phyloP scores from a whole-genome alignment of 1,284 basidiomycete genomes.

The Rhodotorula sp. region DNA sequence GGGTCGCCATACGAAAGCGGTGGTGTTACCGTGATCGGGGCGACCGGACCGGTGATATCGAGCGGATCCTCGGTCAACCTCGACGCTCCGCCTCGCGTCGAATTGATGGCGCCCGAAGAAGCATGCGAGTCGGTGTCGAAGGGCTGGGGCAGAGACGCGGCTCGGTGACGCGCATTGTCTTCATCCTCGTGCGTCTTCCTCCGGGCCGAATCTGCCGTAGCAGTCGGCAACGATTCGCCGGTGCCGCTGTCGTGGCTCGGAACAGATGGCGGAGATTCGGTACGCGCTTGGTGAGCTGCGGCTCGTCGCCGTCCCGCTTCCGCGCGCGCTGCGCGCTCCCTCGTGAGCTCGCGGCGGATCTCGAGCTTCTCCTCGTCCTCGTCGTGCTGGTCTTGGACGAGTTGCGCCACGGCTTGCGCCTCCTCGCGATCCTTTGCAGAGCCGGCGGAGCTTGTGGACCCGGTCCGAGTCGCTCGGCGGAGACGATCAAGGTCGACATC shows the following conservation, averaged over 20 bases:
- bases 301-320: too few relatives aligned
- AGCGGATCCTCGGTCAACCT: not conserved
- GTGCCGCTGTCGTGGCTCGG: not conserved
- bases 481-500: not conserved
- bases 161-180: not conserved
- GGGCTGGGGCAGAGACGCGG: not conserved
- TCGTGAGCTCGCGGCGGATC: not conserved
- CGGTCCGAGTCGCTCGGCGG: slow-evolving; percentile 1
- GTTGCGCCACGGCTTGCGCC: not conserved
- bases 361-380: not conserved
- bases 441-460: slow-evolving; percentile 10
- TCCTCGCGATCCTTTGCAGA: not conserved
- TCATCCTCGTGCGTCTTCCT: not conserved
- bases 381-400: slow-evolving; percentile 1
- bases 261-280: not conserved
- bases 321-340: not conserved
- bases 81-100: not conserved
- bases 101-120: not conserved
- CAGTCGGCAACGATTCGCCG: too few relatives aligned
- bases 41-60: not conserved
- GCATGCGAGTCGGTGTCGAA: not conserved
- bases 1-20: not conserved
- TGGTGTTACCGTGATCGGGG: not conserved
- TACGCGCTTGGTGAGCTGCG: not conserved
- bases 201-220: not conserved